Conservation (phyloP, 306 rosid genomes). For the Chamaecrista fasciculata region DNA sequence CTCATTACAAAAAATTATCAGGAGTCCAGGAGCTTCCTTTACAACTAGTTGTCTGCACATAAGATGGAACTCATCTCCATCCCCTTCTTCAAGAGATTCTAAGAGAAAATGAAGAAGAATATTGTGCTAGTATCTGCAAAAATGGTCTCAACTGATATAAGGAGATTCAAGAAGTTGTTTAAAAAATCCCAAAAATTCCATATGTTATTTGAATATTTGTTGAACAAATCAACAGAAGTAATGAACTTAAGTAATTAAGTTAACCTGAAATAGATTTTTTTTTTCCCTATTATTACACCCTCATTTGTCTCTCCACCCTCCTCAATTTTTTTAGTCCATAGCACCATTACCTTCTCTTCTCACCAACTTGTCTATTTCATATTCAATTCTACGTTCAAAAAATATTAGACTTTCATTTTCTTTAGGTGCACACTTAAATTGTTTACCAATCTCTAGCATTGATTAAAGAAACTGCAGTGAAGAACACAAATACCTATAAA, state of each 20-base stretch:
- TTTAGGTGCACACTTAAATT: neutral
- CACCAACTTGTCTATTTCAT: neutral
- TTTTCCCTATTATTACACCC: neutral
- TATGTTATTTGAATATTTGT: neutral
- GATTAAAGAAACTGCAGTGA: slow-evolving; percentile 19
- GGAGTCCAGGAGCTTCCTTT: slow-evolving; percentile 1
- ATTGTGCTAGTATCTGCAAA: neutral
- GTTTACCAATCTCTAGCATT: neutral
- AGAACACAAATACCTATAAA: slow-evolving; percentile 7
- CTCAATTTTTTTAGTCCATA: neutral
- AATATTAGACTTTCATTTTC: neutral
- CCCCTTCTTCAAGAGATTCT: neutral
- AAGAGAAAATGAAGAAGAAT: neutral
- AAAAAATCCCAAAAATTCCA: neutral
- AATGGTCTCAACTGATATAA: neutral
- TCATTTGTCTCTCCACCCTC: neutral
- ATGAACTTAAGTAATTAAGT: neutral
- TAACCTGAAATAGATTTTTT: neutral
- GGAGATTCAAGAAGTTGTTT: neutral
- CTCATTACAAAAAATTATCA: neutral
- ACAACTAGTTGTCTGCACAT: slow-evolving; percentile 4
- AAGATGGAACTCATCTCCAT: neutral
- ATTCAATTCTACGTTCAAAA: neutral
- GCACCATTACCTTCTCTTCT: neutral
- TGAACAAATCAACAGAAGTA: neutral